Evolutionary conservation across 768 basidiomycete species (phyloP).

Genomic region (Cystobasidium tubakii): DNA sequence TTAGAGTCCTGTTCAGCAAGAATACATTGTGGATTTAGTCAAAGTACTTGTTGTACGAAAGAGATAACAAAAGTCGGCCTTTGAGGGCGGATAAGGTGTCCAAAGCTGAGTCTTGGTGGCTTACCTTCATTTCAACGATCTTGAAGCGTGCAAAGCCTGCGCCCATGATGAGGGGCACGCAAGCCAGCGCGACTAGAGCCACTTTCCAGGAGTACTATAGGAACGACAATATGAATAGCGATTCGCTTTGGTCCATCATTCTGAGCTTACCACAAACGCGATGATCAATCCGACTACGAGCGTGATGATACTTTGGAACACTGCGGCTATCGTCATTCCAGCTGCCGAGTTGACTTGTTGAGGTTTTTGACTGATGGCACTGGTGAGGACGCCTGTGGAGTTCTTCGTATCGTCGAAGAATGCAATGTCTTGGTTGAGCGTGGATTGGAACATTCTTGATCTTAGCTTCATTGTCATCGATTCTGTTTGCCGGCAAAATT

Average conservation of each 20-base stretch:
- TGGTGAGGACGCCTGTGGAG: constrained; percentile 73
- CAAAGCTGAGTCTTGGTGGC: too few species aligned
- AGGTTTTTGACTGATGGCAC: constrained; percentile 72
- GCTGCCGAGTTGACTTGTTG: constrained; percentile 59
- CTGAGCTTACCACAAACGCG: constrained; percentile 68
- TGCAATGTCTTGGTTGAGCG: constrained; percentile 69
- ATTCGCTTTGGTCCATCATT: too few species aligned
- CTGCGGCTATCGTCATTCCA: constrained; percentile 77
- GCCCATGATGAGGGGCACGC: constrained; percentile 16
- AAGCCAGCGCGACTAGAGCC: constrained; percentile 1
- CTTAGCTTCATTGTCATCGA: constrained; percentile 66
- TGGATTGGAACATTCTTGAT: constrained; percentile 65
- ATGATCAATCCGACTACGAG: constrained; percentile 61
- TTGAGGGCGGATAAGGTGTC: too few species aligned
- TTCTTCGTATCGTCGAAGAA: constrained; percentile 44
- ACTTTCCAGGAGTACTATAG: constrained; percentile 25
- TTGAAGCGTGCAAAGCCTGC: constrained; percentile 28
- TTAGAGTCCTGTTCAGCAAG: constrained; percentile 46
- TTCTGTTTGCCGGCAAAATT: constrained; percentile 56
- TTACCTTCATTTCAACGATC: constrained; percentile 24
- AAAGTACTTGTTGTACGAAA: too few species aligned
- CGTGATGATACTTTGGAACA: constrained; percentile 59
- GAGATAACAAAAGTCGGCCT: too few species aligned
- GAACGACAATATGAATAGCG: too few species aligned
- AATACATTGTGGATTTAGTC: too few species aligned